Evolutionary conservation across 2,329 filamentous ascomycete genomes (phyloP), one percentile per base, ranked within the genome.

Genomic region (Biscogniauxia marginata): DNA sequence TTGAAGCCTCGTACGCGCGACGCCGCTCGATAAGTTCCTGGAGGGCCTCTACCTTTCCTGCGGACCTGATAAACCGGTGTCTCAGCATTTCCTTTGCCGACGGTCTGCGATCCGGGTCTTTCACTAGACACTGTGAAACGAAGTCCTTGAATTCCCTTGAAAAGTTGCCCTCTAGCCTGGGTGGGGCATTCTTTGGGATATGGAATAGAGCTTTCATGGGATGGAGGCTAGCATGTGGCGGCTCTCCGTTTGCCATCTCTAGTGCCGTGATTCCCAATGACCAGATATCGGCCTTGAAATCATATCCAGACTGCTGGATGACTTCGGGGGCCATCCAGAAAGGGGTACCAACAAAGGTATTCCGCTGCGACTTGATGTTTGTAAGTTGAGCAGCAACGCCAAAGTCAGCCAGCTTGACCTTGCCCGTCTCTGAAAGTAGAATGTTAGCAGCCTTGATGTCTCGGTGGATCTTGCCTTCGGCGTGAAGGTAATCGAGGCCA

Each of bases 251-350:
- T 30, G 91, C 89, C 78, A 96, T 82, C 72, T 96, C 92, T 74
- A 96, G 91, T 11, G 92, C 92, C 0, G 91, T 96, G 66, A 96
- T 96, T 7, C 92, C 92, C 46, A 96, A 75, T 0, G 91, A 96
- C 92, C 92, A 96, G 56, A 96, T 92, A 69, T 96, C 92, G 5
- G 92, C 92, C 74, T 95, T 95, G 77, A 91, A 95, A 72, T 93
- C 91, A 61, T 86, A 86, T 16, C 83, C 84, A 61, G 90, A 85
- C 74, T 96, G 91, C 71, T 96, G 88, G 64, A 96, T 96, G 34
- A 96, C 92, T 70, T 96, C 92, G 1, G 92, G 92, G 0, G 92
- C 92, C 92, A 96, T 96, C 92, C 92, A 96, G 70, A 96, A 96
- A 0, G 95, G 95, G 0, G 93, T 98, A 19, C 95, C 95, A 19